Conservation (phyloP, 2,329 filamentous ascomycete species). For the Pochonia chlamydosporia region DNA sequence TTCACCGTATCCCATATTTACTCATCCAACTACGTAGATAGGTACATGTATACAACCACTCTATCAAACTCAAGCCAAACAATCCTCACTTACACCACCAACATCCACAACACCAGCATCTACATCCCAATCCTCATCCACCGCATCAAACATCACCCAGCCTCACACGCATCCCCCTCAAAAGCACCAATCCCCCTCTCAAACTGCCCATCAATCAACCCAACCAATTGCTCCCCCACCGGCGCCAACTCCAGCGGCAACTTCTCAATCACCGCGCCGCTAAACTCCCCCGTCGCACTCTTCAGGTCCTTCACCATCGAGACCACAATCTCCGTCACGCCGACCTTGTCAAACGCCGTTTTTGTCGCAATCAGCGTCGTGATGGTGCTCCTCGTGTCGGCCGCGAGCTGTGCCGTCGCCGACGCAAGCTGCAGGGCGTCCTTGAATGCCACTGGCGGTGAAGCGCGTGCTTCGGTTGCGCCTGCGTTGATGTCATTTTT, state of each 20-base stretch:
- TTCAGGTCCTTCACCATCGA: background rate
- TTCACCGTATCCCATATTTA: too few relatives aligned
- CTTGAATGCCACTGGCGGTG: background rate
- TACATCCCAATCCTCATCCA: too few relatives aligned
- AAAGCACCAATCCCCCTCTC: too few relatives aligned
- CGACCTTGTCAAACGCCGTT: background rate
- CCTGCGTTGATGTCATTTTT: slow-evolving; percentile 4
- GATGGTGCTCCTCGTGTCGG: background rate
- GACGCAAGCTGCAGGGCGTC: background rate
- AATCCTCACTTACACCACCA: too few relatives aligned
- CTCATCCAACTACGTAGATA: too few relatives aligned
- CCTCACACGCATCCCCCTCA: too few relatives aligned
- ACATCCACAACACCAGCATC: too few relatives aligned
- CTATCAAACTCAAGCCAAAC: too few relatives aligned
- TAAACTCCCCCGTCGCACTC: background rate
- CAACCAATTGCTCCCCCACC: background rate
- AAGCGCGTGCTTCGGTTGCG: background rate
- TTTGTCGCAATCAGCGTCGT: background rate
- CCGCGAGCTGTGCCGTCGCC: background rate
- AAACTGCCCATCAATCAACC: background rate
- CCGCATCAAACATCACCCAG: too few relatives aligned
- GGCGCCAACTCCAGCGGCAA: background rate
- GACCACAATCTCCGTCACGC: background rate
- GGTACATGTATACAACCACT: too few relatives aligned
- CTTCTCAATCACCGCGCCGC: background rate